Base-by-base conservation (phyloP, 768 basidiomycete genomes). In the Tricholoma sp. region DNA sequence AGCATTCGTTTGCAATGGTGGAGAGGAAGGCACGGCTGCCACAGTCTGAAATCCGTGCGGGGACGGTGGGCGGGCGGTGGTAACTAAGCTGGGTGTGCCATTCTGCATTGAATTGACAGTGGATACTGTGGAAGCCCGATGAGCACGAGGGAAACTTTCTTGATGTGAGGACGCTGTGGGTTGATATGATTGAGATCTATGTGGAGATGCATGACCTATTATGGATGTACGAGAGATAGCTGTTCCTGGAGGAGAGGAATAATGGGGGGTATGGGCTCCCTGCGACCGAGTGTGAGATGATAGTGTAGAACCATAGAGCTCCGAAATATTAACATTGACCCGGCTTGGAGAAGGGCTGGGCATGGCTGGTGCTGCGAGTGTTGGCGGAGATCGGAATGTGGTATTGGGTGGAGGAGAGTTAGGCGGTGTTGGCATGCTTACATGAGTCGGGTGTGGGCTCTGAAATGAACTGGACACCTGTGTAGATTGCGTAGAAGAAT, bases 141-240 rank as follows among this genome's bases (percentile, higher is more conserved):
- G 57, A 11, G 31, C 48, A n/a, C 9, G 37, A 18, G 29, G 24
- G 24, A 48, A 47, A 47, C 31, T 50, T 10, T 50, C 53, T 47
- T 52, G 31, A 5, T 45, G 11, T 4, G 54, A 18, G 15, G 53
- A 15, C 12, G 47, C 34, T 10, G 47, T n/a, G 18, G 54, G 42
- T 10, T 57, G 56, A 44, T 58, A 51, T 1, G 61, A 57, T n/a
- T 55, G 61, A 17, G 59, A 34, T 39, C 57, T 54, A 15, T 58
- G 55, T 8, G 33, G 50, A 6, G 17, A 20, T n/a, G 44, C 44
- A 41, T 44, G 52, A 47, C 18, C 33, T 20, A 45, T 24, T 24
- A 24, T 18, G 15, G 24, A 29, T 29, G 15, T 28, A 44, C 42
- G 54, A 15, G 32, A 12, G 6, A 37, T 3, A 17, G 15, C 13